Conservation (phyloP, 2,329 filamentous ascomycete genomes). For the Microdochium paspali region DNA sequence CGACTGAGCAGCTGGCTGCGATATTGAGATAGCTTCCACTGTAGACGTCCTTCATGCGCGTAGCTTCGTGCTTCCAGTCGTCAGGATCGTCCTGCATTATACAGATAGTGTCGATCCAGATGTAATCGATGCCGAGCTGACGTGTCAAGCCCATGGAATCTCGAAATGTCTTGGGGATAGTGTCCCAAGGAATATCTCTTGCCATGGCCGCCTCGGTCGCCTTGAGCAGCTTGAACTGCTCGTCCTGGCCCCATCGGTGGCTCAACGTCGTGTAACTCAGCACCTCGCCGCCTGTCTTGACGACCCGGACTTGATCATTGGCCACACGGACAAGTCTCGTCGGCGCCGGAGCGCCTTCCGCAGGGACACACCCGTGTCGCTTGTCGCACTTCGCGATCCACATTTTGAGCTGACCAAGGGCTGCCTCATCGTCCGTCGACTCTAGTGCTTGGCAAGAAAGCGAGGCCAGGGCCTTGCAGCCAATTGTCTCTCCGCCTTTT, state of each 20-base stretch:
- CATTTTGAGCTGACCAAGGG: constrained; percentile 1
- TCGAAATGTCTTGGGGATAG: constrained; percentile 12
- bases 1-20: constrained; percentile 4
- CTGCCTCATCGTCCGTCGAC: constrained; percentile 1
- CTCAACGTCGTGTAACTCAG: constrained; percentile 5
- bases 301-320: constrained; percentile 2
- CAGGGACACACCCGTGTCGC: constrained; percentile 1
- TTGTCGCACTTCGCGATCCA: constrained; percentile 3
- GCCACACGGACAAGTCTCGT: constrained; percentile 3
- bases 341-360: constrained; percentile 1
- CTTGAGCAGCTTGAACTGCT: constrained; percentile 4
- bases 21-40: constrained; percentile 9
- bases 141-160: constrained; percentile 16
- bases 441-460: constrained; percentile 1
- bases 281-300: background rate
- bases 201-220: constrained; percentile 1
- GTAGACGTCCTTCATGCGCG: constrained; percentile 9
- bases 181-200: constrained; percentile 1
- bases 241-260: constrained; percentile 5
- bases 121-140: constrained; percentile 12
- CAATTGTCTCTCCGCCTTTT: background rate
- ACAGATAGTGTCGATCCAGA: constrained; percentile 22
- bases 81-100: constrained; percentile 17
- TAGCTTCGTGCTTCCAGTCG: constrained; percentile 16
- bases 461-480: background rate